Evolutionary conservation across 2,329 filamentous ascomycete genomes (phyloP).

Genomic region (Dothistroma pini): DNA sequence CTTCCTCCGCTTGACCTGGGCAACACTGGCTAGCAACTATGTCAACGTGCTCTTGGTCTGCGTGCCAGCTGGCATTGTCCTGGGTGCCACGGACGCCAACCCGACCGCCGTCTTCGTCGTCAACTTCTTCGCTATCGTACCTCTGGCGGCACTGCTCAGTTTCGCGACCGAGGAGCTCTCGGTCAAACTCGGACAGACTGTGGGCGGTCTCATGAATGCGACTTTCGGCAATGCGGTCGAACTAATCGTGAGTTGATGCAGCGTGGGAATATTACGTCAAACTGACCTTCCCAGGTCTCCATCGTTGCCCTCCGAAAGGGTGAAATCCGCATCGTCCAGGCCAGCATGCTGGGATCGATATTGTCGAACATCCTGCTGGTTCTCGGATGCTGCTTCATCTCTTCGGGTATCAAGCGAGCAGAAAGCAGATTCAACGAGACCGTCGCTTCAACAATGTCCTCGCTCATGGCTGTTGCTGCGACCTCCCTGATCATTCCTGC

Average conservation of each 20-base stretch:
- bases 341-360: conserved; percentile 94
- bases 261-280: not conserved
- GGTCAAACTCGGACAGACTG: conserved; percentile 65
- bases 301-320: conserved; percentile 82
- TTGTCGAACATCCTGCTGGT: conserved; percentile 88
- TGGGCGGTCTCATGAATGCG: conserved; percentile 71
- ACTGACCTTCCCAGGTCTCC: conserved; percentile 51
- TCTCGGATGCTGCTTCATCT: conserved; percentile 53
- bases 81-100: conserved; percentile 60
- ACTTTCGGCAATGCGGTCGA: conserved; percentile 80
- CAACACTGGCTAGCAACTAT: conserved; percentile 49
- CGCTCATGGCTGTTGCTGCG: conserved; percentile 54
- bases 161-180: conserved; percentile 78
- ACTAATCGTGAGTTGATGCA: conserved; percentile 53
- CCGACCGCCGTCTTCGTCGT: conserved; percentile 67
- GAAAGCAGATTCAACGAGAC: conserved; percentile 63
- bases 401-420: conserved; percentile 44
- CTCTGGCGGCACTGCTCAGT: conserved; percentile 67
- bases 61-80: conserved; percentile 68
- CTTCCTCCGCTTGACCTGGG: conserved; percentile 35
- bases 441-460: conserved; percentile 72
- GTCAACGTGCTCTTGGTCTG: conserved; percentile 70
- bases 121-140: conserved; percentile 79
- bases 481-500: conserved; percentile 54
- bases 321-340: conserved; percentile 94